Conservation (phyloP, 2,329 filamentous ascomycete species). For the Xylaria sp. region DNA sequence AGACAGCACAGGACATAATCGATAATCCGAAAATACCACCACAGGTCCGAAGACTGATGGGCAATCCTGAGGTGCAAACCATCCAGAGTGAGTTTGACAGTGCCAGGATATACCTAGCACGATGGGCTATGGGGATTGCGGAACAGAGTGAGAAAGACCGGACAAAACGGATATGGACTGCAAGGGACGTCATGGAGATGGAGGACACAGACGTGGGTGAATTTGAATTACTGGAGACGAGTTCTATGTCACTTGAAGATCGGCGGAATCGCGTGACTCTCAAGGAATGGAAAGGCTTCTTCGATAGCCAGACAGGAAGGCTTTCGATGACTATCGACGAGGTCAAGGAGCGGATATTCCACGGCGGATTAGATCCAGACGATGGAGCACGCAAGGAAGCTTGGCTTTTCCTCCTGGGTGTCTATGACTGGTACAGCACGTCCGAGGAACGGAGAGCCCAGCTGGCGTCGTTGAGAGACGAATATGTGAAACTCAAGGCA, state of each 20-base stretch:
- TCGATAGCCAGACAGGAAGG: slow-evolving; percentile 75
- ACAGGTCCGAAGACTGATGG: slow-evolving; percentile 82
- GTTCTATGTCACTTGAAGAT: slow-evolving; percentile 75
- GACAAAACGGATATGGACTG: slow-evolving; percentile 89
- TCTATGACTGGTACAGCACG: slow-evolving; percentile 93
- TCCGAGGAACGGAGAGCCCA: slow-evolving; percentile 82
- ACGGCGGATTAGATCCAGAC: slow-evolving; percentile 85
- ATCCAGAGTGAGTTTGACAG: slow-evolving; percentile 97
- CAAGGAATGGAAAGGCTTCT: slow-evolving; percentile 90
- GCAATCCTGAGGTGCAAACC: slow-evolving; percentile 92
- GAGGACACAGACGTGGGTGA: slow-evolving; percentile 95
- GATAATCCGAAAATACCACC: slow-evolving; percentile 92
- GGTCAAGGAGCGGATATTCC: slow-evolving; percentile 96
- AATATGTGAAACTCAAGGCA: slow-evolving; percentile 92
- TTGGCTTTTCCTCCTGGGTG: slow-evolving; percentile 91
- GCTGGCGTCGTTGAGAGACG: slow-evolving; percentile 84
- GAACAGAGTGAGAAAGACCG: slow-evolving; percentile 93
- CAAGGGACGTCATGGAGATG: slow-evolving; percentile 87
- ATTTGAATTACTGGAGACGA: slow-evolving; percentile 88
- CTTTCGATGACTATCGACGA: slow-evolving; percentile 85
- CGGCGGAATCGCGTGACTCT: slow-evolving; percentile 77
- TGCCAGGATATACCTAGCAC: slow-evolving; percentile 87
- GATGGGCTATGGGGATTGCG: slow-evolving; percentile 98
- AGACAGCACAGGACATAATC: slow-evolving; percentile 88
- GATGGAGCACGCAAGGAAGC: slow-evolving; percentile 95